A percentile compares a stretch with the other conserved stretches of the same genome.
phyloP scores from a whole-genome alignment of 306 rosid genomes.

The Gastrolobium bilobum region DNA sequence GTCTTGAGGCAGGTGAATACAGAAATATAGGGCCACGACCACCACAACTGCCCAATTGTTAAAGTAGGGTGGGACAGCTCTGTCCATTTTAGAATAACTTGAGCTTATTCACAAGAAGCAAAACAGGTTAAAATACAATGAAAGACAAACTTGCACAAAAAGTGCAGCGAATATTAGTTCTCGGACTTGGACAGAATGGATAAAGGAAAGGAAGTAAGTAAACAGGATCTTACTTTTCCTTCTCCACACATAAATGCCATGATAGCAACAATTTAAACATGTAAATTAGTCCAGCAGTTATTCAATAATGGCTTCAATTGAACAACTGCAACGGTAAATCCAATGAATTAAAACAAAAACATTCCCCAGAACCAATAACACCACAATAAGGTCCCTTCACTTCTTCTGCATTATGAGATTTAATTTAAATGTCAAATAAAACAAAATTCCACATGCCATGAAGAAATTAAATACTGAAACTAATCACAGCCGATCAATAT shows the following conservation, averaged over 20 bases:
- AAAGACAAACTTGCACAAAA: neutral
- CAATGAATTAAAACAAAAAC: constrained; percentile 33
- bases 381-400: constrained; percentile 11
- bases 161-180: neutral
- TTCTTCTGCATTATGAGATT: neutral
- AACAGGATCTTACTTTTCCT: neutral
- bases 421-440: neutral
- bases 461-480: constrained; percentile 3
- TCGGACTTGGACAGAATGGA: neutral
- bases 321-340: constrained; percentile 11
- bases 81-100: neutral
- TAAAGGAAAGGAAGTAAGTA: constrained; percentile 3
- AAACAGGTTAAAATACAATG: neutral
- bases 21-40: neutral
- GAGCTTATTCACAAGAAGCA: neutral
- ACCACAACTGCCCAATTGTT: neutral
- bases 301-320: neutral
- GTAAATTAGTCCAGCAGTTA: neutral
- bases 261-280: constrained; percentile 29
- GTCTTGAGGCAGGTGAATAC: neutral
- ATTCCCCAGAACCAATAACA: constrained; percentile 18
- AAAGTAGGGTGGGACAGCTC: neutral
- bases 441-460: neutral
- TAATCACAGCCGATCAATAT: constrained; percentile 16
- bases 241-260: neutral